Conservation (phyloP, 208 protist genomes). For the Herpetomonas samuelpessoai region DNA sequence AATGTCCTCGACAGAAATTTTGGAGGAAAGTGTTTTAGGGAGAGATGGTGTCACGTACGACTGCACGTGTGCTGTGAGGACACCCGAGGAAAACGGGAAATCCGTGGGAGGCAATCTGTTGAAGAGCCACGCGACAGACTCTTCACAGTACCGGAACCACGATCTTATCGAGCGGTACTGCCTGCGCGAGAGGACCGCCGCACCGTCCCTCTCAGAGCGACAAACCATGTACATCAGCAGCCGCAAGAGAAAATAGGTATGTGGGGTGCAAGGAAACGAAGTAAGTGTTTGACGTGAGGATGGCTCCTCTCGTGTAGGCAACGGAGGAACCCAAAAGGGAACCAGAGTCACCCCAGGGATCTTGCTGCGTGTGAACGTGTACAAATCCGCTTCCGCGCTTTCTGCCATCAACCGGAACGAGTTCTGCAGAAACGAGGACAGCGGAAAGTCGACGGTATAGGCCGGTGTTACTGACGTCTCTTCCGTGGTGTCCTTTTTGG, state of each 20-base stretch:
- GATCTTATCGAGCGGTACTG: background rate
- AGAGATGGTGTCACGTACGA: conserved; percentile 39
- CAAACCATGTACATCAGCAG: conserved; percentile 54
- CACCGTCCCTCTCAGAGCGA: conserved; percentile 14
- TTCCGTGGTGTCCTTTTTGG: conserved; percentile 13
- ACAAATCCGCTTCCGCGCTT: conserved; percentile 42
- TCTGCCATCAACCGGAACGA: conserved; percentile 65
- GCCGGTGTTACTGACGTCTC: conserved; percentile 7
- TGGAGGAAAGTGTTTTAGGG: conserved; percentile 14
- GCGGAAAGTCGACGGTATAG: conserved; percentile 52
- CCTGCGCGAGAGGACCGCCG: conserved; percentile 2
- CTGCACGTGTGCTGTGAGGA: conserved; percentile 51
- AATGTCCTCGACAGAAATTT: conserved; percentile 32
- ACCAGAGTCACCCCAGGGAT: conserved; percentile 61
- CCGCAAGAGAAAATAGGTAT: conserved; percentile 74
- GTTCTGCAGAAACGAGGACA: conserved; percentile 46
- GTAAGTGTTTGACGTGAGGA: conserved; percentile 54
- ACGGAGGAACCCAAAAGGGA: conserved; percentile 79
- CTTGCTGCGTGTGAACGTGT: conserved; percentile 36
- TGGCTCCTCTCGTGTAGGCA: conserved; percentile 66
- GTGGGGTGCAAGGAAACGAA: conserved; percentile 67
- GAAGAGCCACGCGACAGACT: conserved; percentile 6
- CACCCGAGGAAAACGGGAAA: conserved; percentile 49
- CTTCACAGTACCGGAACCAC: conserved; percentile 11
- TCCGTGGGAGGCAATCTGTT: conserved; percentile 14